Conservation (phyloP, 139 green algal species). For the Chara braunii region DNA sequence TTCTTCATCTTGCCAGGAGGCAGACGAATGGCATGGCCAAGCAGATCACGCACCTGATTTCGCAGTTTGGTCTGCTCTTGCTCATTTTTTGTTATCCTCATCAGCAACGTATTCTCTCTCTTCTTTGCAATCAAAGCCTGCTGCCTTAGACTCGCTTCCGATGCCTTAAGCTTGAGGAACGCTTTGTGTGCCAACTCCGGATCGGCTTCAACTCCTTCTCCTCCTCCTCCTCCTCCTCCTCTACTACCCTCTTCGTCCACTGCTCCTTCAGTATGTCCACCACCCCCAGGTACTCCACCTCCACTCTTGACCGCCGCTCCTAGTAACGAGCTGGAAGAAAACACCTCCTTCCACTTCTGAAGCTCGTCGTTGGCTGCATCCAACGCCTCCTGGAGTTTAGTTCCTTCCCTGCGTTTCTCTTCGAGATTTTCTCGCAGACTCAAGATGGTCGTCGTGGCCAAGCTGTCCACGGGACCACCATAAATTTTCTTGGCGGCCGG, state of each 20-base stretch:
- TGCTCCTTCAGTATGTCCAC: background rate
- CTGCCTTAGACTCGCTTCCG: constrained; percentile 7
- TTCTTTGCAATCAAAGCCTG: constrained; percentile 1
- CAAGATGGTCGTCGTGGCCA: too few species aligned
- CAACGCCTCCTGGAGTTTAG: too few species aligned
- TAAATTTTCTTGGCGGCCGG: too few species aligned
- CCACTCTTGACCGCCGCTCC: too few species aligned
- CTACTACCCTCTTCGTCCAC: background rate
- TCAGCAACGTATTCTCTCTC: constrained; percentile 17
- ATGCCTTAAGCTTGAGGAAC: background rate
- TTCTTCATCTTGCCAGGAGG: constrained; percentile 24
- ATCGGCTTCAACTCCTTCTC: background rate
- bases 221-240: background rate
- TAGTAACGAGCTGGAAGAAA: too few species aligned
- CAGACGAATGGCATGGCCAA: background rate
- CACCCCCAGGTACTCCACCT: too few species aligned
- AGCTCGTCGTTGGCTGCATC: too few species aligned
- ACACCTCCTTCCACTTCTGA: too few species aligned
- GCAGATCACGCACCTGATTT: background rate
- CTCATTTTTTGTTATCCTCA: constrained; percentile 6
- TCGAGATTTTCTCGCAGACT: too few species aligned
- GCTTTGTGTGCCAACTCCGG: background rate
- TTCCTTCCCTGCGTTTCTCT: too few species aligned
- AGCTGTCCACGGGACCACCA: too few species aligned
- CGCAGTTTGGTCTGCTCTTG: constrained; percentile 6